Evolutionary conservation across 306 rosid genomes (phyloP).

Genomic region (Quercus bicolor): DNA sequence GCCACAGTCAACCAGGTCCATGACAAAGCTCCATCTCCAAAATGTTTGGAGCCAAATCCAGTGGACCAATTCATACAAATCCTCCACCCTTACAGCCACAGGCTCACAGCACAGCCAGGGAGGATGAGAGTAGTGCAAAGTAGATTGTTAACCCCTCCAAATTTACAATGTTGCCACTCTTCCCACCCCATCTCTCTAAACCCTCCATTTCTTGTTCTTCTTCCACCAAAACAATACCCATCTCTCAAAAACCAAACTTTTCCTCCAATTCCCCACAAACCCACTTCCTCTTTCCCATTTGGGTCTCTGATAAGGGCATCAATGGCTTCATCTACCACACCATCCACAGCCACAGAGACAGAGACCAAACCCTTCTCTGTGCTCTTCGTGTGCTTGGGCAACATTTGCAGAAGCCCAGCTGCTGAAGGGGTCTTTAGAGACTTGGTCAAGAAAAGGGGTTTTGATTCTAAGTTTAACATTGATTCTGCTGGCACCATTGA

Average conservation of each 20-base stretch:
- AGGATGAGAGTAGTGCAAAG: slow-evolving; percentile 36
- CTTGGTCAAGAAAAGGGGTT: slow-evolving; percentile 60
- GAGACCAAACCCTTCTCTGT: slow-evolving; percentile 59
- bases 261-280: slow-evolving; percentile 21
- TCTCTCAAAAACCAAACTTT: slow-evolving; percentile 13
- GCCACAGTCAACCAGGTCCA: not conserved
- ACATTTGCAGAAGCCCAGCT: slow-evolving; percentile 94
- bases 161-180: slow-evolving; percentile 57
- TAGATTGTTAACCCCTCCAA: not conserved
- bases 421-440: slow-evolving; percentile 87
- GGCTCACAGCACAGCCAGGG: not conserved
- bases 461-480: slow-evolving; percentile 52
- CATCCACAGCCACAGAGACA: slow-evolving; percentile 27
- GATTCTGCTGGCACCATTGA: slow-evolving; percentile 86
- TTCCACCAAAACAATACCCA: slow-evolving; percentile 15
- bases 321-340: slow-evolving; percentile 47
- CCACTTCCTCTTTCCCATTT: slow-evolving; percentile 19
- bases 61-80: not conserved
- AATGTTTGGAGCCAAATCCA: not conserved
- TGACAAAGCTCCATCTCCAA: not conserved
- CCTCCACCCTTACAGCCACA: not conserved
- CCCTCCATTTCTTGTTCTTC: slow-evolving; percentile 18
- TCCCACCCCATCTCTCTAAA: slow-evolving; percentile 6
- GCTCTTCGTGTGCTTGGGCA: slow-evolving; percentile 81
- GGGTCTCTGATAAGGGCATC: slow-evolving; percentile 41